A percentile compares a stretch with the other conserved stretches of the same genome.
These are phyloP conservation scores for Arabis hirsuta DNA, from an alignment of 345 rosid genomes.

Conservation along the genomic window DNA sequence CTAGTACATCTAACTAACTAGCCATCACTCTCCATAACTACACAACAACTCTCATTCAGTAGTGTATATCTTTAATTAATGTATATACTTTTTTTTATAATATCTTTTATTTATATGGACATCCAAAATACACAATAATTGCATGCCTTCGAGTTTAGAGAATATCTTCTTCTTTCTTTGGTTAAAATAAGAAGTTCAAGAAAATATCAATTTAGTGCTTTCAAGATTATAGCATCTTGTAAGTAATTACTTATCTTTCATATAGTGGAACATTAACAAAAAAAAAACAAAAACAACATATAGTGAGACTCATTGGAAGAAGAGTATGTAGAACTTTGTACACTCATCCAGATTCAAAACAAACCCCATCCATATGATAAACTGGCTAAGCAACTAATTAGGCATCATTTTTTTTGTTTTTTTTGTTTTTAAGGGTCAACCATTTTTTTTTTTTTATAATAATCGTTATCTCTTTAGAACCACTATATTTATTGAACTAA, in stretches of 20 bases:
- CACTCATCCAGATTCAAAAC: too few relatives aligned
- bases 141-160: constrained; percentile 6
- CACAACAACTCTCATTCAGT: constrained; percentile 40
- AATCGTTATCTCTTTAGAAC: too few relatives aligned
- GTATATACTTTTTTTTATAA: background rate
- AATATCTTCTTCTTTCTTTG: background rate
- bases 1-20: constrained; percentile 42
- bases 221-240: background rate
- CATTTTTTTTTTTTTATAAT: too few relatives aligned
- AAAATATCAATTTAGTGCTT: background rate
- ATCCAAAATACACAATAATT: constrained; percentile 17
- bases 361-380: too few relatives aligned
- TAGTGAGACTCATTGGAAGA: too few relatives aligned
- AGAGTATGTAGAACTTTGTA: too few relatives aligned
- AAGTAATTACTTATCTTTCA: background rate
- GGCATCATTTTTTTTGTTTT: too few relatives aligned
- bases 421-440: too few relatives aligned
- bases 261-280: background rate
- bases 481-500: too few relatives aligned
- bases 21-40: constrained; percentile 41
- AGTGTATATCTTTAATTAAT: background rate
- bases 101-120: background rate
- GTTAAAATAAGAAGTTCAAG: too few relatives aligned
- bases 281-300: too few relatives aligned
- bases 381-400: too few relatives aligned